These are phyloP conservation scores for Gossypium turneri DNA, from an alignment of 345 rosid genomes.

Conservation along the genomic window DNA sequence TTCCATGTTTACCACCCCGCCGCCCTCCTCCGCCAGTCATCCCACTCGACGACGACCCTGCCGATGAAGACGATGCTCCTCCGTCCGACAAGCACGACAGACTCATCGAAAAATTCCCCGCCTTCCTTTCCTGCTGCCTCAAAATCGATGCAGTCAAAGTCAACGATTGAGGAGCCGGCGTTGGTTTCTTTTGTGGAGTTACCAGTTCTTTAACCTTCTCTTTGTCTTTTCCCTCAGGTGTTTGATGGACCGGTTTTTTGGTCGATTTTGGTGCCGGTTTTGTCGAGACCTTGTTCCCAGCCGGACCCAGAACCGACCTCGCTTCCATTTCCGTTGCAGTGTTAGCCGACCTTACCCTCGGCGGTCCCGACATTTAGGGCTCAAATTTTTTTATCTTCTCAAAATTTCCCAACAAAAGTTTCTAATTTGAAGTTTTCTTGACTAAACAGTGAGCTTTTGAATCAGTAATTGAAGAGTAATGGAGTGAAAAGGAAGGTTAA, in stretches of 20 bases:
- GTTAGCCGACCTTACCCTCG: conserved; percentile 47
- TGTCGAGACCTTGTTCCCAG: conserved; percentile 52
- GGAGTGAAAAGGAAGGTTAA: neutral
- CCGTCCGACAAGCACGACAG: conserved; percentile 74
- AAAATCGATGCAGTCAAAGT: conserved; percentile 35
- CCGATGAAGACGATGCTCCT: conserved; percentile 47
- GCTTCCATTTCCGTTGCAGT: conserved; percentile 39
- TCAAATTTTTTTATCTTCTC: neutral
- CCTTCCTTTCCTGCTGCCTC: conserved; percentile 29
- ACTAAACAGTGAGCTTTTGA: neutral
- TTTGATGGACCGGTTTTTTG: conserved; percentile 32
- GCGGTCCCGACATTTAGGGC: conserved; percentile 53
- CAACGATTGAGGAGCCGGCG: conserved; percentile 26
- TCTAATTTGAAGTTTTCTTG: neutral
- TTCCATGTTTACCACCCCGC: conserved; percentile 12
- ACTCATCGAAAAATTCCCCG: conserved; percentile 37
- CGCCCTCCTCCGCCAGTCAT: conserved; percentile 33
- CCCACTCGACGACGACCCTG: conserved; percentile 63
- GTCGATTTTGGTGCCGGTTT: conserved; percentile 31
- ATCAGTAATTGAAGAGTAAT: neutral
- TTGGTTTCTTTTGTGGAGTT: conserved; percentile 19
- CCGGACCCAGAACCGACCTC: conserved; percentile 50
- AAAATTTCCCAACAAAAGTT: neutral
- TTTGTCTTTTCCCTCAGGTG: conserved; percentile 26
- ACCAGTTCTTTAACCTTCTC: conserved; percentile 34